A percentile compares a stretch with the other conserved stretches of the same genome.
Conservation (phyloP, 1,284 basidiomycete species). For the Trichosporon sp. region DNA sequence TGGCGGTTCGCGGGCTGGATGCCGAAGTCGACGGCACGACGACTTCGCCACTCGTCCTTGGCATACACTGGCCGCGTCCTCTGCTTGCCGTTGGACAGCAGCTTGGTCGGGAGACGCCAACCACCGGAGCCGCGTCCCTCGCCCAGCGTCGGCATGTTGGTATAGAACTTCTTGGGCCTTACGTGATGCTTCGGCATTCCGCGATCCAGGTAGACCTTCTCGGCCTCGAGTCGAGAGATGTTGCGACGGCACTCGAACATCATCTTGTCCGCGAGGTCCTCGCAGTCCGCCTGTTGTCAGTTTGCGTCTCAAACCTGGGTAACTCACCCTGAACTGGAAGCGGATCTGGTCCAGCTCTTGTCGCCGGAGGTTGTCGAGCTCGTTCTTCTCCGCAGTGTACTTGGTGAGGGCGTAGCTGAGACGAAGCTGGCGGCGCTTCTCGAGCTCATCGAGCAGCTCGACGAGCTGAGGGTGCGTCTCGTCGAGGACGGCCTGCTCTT, state of each 20-base stretch:
- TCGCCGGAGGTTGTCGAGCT: conserved; percentile 14
- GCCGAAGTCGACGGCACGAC: conserved; percentile 18
- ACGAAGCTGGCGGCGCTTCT: conserved; percentile 21
- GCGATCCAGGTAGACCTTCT: conserved; percentile 26
- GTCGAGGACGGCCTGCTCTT: conserved; percentile 27
- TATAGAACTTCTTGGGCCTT: conserved; percentile 17
- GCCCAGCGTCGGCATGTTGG: conserved; percentile 27
- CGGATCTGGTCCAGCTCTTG: conserved; percentile 15
- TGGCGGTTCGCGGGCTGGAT: conserved; percentile 7
- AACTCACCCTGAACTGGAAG: conserved; percentile 26
- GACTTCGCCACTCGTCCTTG: conserved; percentile 18
- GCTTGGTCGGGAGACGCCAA: conserved; percentile 23
- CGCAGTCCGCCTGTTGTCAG: conserved; percentile 23
- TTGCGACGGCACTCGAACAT: conserved; percentile 24
- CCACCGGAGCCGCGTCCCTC: conserved; percentile 34
- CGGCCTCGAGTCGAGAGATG: conserved; percentile 22
- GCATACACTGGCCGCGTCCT: conserved; percentile 16
- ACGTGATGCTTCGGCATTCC: conserved; percentile 11
- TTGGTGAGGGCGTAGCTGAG: conserved; percentile 16
- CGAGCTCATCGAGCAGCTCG: conserved; percentile 32
- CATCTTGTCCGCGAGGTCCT: conserved; percentile 23
- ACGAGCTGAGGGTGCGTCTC: conserved; percentile 30
- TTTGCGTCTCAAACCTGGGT: neutral
- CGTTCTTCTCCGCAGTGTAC: conserved; percentile 16
- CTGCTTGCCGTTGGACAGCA: conserved; percentile 26